phyloP scores from a whole-genome alignment of 345 rosid genomes.

The Erodium maritimum region DNA sequence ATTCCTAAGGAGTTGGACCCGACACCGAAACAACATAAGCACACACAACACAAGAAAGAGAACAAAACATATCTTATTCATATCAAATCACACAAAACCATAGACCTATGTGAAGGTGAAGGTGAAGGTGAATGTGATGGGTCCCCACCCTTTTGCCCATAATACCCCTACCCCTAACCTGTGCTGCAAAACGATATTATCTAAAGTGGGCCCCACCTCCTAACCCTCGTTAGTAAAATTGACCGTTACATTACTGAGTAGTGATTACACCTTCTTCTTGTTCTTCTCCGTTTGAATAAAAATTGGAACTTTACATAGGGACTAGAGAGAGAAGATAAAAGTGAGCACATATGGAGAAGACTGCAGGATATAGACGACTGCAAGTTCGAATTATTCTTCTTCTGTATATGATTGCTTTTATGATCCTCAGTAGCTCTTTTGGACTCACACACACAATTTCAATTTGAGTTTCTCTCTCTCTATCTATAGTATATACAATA shows the following conservation, averaged over 20 bases:
- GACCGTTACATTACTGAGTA: background rate
- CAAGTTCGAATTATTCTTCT: slow-evolving; percentile 76
- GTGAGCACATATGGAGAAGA: slow-evolving; percentile 24
- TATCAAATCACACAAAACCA: background rate
- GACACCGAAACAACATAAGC: background rate
- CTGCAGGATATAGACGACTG: slow-evolving; percentile 44
- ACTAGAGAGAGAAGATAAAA: slow-evolving; percentile 11
- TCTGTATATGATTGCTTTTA: slow-evolving; percentile 48
- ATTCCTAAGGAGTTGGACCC: background rate
- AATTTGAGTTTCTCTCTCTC: background rate
- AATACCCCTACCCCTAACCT: background rate
- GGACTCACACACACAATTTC: slow-evolving; percentile 7
- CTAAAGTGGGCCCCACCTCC: background rate
- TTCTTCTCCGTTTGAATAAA: too few relatives aligned
- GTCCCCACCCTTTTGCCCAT: background rate
- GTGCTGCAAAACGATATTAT: background rate
- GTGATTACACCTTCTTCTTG: too few relatives aligned
- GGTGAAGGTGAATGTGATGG: background rate
- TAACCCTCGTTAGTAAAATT: background rate
- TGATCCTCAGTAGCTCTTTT: slow-evolving; percentile 18
- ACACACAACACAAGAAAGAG: background rate
- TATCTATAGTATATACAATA: background rate
- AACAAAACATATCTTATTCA: background rate
- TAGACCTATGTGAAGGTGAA: background rate
- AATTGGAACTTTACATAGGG: slow-evolving; percentile 8